phyloP scores from a whole-genome alignment of 2,329 filamentous ascomycete species.

The Fusarium denticulatum region DNA sequence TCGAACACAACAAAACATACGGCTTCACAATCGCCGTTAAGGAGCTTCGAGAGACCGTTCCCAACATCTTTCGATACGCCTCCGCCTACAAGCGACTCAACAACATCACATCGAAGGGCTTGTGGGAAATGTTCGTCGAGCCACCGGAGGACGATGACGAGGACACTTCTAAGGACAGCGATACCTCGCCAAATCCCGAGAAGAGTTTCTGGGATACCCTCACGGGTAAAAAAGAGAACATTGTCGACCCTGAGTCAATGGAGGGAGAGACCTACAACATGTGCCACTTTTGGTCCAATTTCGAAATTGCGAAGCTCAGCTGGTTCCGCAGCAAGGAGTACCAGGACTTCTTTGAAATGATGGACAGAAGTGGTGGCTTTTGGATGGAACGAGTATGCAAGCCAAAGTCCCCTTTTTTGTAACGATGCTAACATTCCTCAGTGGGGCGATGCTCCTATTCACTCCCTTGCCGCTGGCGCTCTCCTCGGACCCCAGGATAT shows the following conservation, averaged over 20 bases:
- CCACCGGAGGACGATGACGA: slow-evolving; percentile 72
- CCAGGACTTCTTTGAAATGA: slow-evolving; percentile 98
- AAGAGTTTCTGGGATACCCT: slow-evolving; percentile 83
- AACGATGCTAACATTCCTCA: slow-evolving; percentile 52
- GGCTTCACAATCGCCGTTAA: slow-evolving; percentile 99
- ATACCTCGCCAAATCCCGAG: slow-evolving; percentile 74
- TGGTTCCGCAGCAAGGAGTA: slow-evolving; percentile 99
- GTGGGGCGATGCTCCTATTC: slow-evolving; percentile 99
- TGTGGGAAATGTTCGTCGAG: slow-evolving; percentile 99
- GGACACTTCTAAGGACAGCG: slow-evolving; percentile 69
- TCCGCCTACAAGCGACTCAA: slow-evolving; percentile 95
- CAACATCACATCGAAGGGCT: slow-evolving; percentile 87
- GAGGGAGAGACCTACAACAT: slow-evolving; percentile 99
- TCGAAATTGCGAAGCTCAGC: slow-evolving; percentile 93
- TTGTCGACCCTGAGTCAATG: slow-evolving; percentile 93
- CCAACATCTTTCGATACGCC: slow-evolving; percentile 99
- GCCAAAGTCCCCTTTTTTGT: slow-evolving; percentile 4
- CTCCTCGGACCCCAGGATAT: slow-evolving; percentile 85
- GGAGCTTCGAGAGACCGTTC: slow-evolving; percentile 95
- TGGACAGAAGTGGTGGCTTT: slow-evolving; percentile 97
- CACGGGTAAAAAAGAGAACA: slow-evolving; percentile 73
- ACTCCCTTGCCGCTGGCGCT: slow-evolving; percentile 93
- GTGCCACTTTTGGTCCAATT: slow-evolving; percentile 99
- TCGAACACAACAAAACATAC: slow-evolving; percentile 93
- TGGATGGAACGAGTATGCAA: slow-evolving; percentile 92